A percentile compares a stretch with the other conserved stretches of the same genome.
These are phyloP conservation scores for Prunus fruticosa DNA, from an alignment of 306 rosid genomes.

Conservation along the genomic window DNA sequence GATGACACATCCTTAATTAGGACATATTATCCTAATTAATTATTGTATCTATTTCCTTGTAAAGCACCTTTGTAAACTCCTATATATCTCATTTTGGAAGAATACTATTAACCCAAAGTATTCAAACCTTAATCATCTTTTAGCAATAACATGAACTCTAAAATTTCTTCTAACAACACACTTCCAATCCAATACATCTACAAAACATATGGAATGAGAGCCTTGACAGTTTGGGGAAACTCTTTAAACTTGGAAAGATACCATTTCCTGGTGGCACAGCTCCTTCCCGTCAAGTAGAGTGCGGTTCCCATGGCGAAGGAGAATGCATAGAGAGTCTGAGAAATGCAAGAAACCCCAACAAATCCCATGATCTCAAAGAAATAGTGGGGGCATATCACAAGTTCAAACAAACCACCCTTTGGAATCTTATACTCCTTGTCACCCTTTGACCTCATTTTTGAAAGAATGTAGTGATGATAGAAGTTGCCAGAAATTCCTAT, in stretches of 20 bases:
- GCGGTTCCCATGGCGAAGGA: conserved; percentile 45
- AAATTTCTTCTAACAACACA: too few relatives aligned
- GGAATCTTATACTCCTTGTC: conserved; percentile 73
- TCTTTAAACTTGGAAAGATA: conserved; percentile 70
- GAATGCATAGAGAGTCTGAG: conserved; percentile 55
- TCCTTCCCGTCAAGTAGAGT: conserved; percentile 65
- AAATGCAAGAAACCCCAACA: conserved; percentile 55
- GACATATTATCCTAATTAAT: too few relatives aligned
- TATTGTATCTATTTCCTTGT: too few relatives aligned
- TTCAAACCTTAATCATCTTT: too few relatives aligned
- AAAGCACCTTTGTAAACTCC: too few relatives aligned
- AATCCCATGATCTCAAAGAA: conserved; percentile 65
- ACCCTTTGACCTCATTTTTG: conserved; percentile 54
- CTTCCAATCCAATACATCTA: conserved; percentile 10
- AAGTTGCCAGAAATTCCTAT: conserved; percentile 71
- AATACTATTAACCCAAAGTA: too few relatives aligned
- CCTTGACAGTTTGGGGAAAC: conserved; percentile 63
- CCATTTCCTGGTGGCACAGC: conserved; percentile 71
- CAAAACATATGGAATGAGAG: conserved; percentile 60
- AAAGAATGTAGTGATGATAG: conserved; percentile 72
- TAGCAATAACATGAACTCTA: too few relatives aligned
- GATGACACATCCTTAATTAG: too few relatives aligned
- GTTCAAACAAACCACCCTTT: conserved; percentile 68
- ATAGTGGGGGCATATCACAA: conserved; percentile 76
- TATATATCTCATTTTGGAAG: too few relatives aligned